Percentiles rank a stretch among this genome's conserved stretches.
phyloP scores from a whole-genome alignment of 2,329 filamentous ascomycete species.

The Trichoderma oligosporum region DNA sequence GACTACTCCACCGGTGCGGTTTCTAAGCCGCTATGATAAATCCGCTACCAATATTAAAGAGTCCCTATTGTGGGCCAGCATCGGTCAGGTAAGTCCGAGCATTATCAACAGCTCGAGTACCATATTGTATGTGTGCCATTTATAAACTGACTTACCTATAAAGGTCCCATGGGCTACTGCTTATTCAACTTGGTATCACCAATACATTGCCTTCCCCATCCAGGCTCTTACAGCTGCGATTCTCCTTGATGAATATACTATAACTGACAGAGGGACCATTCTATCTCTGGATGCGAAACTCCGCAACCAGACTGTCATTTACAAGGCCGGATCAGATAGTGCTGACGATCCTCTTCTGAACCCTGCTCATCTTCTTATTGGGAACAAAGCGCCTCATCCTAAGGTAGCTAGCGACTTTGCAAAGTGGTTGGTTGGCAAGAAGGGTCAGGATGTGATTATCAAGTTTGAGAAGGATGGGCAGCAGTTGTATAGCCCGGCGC shows the following conservation, averaged over 20 bases:
- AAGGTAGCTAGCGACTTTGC: slow-evolving; percentile 36
- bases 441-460: slow-evolving; percentile 37
- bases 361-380: slow-evolving; percentile 41
- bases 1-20: slow-evolving; percentile 36
- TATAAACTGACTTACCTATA: not conserved
- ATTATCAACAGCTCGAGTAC: not conserved
- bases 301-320: slow-evolving; percentile 34
- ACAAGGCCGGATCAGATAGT: slow-evolving; percentile 35
- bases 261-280: slow-evolving; percentile 45
- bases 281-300: slow-evolving; percentile 36
- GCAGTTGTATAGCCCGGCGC: slow-evolving; percentile 38
- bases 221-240: slow-evolving; percentile 43
- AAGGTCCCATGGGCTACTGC: slow-evolving; percentile 41
- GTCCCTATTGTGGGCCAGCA: slow-evolving; percentile 41
- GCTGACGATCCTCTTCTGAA: slow-evolving; percentile 39
- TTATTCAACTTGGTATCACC: slow-evolving; percentile 46
- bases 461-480: slow-evolving; percentile 37
- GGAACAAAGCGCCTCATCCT: slow-evolving; percentile 33
- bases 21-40: slow-evolving; percentile 45
- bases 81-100: slow-evolving; percentile 35
- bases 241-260: slow-evolving; percentile 42
- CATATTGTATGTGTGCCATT: slow-evolving; percentile 10
- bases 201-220: slow-evolving; percentile 43
- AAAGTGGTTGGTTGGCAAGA: slow-evolving; percentile 37
- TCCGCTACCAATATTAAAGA: slow-evolving; percentile 49